Evolutionary conservation across 1,139 yeast genomes (phyloP), one percentile per base, ranked within the genome.

Genomic region (Geotrichum carabidarum): DNA sequence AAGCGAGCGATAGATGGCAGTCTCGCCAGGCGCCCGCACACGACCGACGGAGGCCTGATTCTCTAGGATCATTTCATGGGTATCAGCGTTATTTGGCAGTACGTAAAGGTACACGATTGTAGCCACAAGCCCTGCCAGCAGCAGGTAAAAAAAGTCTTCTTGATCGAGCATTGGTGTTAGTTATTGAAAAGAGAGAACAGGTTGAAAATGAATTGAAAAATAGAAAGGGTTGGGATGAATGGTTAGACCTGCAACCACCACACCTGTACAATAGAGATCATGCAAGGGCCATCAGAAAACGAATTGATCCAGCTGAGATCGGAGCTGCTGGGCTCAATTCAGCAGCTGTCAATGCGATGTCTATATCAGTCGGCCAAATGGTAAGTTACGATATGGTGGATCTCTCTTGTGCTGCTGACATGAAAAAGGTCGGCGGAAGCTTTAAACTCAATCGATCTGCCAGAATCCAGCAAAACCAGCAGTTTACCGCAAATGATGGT

Each of bases 361-460:
- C 72, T 87, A 12, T 78, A 77, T 63, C 85, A 84, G 56, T 82
- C 89, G 0, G 78, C 93, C 7, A 88, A 87, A 74, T 88, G 96
- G 96, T 76, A 76, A 54, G 67, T 57, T 36, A 18, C 32, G n/a
- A n/a, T 4, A 12, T 34, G 32, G 31, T 22, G 15, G 34, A 6
- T 31, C 18, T 11, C 17, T 14, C 11, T 14, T 22, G n/a, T 12
- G 9, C 40, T 12, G 32, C 46, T 48, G 37, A 32, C 47, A 38
- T 18, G 17, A 17, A 17, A 36, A 44, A 67, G 72, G 72, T 70
- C 81, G 0, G 84, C 89, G 1, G 96, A 89, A 65, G 95, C 95
- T 0, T 73, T 87, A 35, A 79, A 78, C 36, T 50, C 58, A 8
- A 43, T 52, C 8, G 42, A 53, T 17, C 11, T 56, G 11, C 52